A percentile compares a stretch with the other conserved stretches of the same genome.
These are phyloP conservation scores for Cantharellus cinnabarinus DNA, from an alignment of 768 basidiomycete genomes.

Conservation along the genomic window DNA sequence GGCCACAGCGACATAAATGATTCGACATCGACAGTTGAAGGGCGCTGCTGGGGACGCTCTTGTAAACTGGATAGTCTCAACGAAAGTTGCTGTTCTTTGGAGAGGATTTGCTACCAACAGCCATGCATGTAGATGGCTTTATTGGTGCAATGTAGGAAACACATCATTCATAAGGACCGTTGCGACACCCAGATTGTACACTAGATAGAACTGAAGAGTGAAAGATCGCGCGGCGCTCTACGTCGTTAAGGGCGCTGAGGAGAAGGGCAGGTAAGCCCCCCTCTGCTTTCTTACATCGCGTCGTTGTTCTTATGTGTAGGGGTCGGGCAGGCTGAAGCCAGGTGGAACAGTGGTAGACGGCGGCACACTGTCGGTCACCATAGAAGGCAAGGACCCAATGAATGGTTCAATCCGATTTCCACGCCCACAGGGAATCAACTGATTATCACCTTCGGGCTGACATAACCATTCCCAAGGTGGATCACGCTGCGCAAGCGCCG, in stretches of 20 bases:
- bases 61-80: not conserved
- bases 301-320: not conserved
- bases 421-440: too few relatives aligned
- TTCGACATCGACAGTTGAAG: too few relatives aligned
- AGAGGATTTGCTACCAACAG: not conserved
- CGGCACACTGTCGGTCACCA: too few relatives aligned
- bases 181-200: constrained; percentile 2
- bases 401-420: too few relatives aligned
- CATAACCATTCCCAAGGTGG: too few relatives aligned
- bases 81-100: not conserved
- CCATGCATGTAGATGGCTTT: constrained; percentile 43
- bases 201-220: constrained; percentile 74
- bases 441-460: too few relatives aligned
- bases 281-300: not conserved
- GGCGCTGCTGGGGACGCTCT: too few relatives aligned
- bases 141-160: constrained; percentile 67
- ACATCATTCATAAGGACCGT: constrained; percentile 54
- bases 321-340: constrained; percentile 39
- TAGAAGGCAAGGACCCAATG: too few relatives aligned
- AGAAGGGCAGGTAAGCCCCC: constrained; percentile 46
- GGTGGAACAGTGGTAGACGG: constrained; percentile 98
- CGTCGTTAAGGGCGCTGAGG: constrained; percentile 70
- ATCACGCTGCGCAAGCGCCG: too few relatives aligned
- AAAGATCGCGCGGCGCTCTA: constrained; percentile 94
- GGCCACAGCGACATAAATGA: too few relatives aligned